Evolutionary conservation across 441 rosid species (phyloP), one percentile per base, ranked within the genome.

Genomic region (Hypseocharis bilobata): DNA sequence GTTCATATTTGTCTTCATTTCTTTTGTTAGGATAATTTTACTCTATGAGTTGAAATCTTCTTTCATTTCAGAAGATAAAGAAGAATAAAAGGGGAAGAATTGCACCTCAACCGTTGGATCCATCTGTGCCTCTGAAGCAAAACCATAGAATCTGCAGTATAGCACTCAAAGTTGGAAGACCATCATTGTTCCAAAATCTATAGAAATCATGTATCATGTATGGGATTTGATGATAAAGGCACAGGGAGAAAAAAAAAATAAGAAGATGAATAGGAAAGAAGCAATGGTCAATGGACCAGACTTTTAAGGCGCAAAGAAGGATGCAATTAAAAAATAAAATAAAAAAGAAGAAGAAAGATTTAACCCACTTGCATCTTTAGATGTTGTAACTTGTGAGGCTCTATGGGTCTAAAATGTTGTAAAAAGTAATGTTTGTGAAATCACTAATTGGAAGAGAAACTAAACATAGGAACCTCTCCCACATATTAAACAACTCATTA

Each of bases 51-150:
- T 45, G 3, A 45, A 45, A 23, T 52, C 27, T 55, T 52, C 6
- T n/a, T 45, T 54, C 4, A 14, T 16, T 56, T 57, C 55, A 34
- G 47, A 28, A 55, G 17, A 23, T 51, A 6, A 36, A 65, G 20
- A 6, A 66, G 38, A 10, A 47, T 36, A 7, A 11, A 3, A 26
- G 44, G 58, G 16, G 51, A 69, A 77, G 55, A 52, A 61, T 6
- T 61, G 23, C 61, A 88, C 96, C 96, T 89, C 98, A 38, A 89
- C 69, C 66, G 90, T 85, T 62, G 96, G 96, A 66, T 92, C 94
- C 92, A 85, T 81, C 62, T 92, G 96, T 66, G 89, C 92, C 68
- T 92, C 93, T 2, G 91, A 88, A 63, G 96, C 81, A 80, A 92
- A 92, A 30, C 98, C 96, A 71, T 86, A 86, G 70, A 86, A 92